Base-by-base conservation (phyloP, 164 flowering plant species). In the Platanus orientalis region DNA sequence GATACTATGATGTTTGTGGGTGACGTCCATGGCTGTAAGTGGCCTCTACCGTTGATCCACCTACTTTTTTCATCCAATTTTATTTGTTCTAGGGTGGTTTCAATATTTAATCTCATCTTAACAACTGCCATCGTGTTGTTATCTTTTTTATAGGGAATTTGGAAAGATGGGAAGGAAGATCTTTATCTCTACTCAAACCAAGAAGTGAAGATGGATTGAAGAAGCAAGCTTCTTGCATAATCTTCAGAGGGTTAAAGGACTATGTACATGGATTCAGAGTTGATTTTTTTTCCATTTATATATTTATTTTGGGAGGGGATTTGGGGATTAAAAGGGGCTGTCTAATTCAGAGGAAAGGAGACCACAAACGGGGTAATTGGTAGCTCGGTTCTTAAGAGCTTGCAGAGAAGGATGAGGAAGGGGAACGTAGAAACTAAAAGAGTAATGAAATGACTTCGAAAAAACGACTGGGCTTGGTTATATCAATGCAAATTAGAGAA, bases 1-100 rank as follows among this genome's bases (percentile, higher is more conserved):
- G 98, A 93, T 65, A n/a, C n/a, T n/a, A 87, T 81, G 90, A 90
- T 90, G 97, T 92, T 86, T 25, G 76, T 90, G 49, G 97, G 96
- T 2, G 98, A 93, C 61, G 88, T 68, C 94, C 92, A 14, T 93
- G 98, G 98, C 75, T 16, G 98, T 76, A 73, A 73, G 57, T 58
- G 9, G 34, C 48, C 14, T 4, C 21, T 10, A 20, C 1, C 11
- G 9, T 42, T 1, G 16, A 25, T 0, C 25, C 42, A 36, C 13
- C 12, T 7, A 36, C 12, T 36, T 36, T 7, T 7, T 36, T 9
- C 42, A 36, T 36, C 13, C 12, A 7, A 36, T 7, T 3, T 36
- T 10, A 14, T 36, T 56, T 34, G 1, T 6, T 2, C 30, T 19
- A 1, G 19, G n/a, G n/a, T 52, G 2, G 2, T 67, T 28, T 44